These are phyloP conservation scores for Uronychia binucleata DNA, from an alignment of 73 alveolate species.

Conservation along the genomic window DNA sequence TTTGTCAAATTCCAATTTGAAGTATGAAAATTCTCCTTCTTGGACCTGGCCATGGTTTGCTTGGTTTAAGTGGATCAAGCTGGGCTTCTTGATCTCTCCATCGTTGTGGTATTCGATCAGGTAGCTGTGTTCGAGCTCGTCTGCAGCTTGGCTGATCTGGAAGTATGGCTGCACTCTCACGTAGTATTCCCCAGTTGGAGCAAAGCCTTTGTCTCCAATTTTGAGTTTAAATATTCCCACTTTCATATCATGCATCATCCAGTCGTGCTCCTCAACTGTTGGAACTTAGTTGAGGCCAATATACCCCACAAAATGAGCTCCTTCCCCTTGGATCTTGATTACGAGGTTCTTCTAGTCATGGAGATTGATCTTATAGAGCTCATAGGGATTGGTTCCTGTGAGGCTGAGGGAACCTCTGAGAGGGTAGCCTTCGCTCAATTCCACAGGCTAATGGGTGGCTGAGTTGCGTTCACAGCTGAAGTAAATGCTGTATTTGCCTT, in stretches of 20 bases:
- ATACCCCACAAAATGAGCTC: background rate
- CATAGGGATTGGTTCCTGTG: constrained; percentile 1
- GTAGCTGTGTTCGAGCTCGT: background rate
- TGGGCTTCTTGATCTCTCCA: background rate
- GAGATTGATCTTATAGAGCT: background rate
- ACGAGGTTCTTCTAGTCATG: background rate
- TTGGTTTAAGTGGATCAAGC: background rate
- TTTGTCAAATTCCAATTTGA: background rate
- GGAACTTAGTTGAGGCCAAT: background rate
- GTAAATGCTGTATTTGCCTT: background rate
- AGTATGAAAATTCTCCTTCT: background rate
- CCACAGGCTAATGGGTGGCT: background rate
- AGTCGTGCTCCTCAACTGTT: background rate
- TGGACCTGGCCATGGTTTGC: background rate
- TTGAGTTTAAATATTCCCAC: background rate
- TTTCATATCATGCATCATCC: background rate
- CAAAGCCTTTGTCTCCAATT: background rate
- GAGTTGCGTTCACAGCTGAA: background rate
- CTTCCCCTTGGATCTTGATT: background rate
- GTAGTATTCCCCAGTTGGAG: background rate
- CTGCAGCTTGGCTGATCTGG: background rate
- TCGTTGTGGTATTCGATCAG: background rate
- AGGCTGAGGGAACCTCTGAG: background rate
- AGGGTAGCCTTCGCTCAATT: background rate
- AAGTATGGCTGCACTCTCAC: background rate